A percentile compares a stretch with the other conserved stretches of the same genome.
Conservation (phyloP, 495 filamentous ascomycete genomes). For the Aspergillus sparsus region DNA sequence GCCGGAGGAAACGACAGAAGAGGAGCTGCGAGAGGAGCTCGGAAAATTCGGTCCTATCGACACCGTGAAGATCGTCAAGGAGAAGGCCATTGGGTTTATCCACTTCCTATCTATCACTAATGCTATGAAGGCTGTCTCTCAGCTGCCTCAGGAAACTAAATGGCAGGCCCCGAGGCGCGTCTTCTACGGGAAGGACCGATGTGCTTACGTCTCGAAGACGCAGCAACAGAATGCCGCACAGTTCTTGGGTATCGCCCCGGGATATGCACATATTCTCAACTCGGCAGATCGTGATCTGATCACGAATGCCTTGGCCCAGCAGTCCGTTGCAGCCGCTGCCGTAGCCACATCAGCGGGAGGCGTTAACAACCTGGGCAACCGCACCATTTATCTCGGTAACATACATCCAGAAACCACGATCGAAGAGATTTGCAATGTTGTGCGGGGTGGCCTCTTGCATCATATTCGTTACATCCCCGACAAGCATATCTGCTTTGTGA, state of each 20-base stretch:
- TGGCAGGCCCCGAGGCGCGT: slow-evolving; percentile 95
- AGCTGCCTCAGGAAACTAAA: slow-evolving; percentile 92
- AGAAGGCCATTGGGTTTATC: slow-evolving; percentile 98
- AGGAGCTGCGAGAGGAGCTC: slow-evolving; percentile 90
- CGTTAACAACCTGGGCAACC: slow-evolving; percentile 94
- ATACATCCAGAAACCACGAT: slow-evolving; percentile 99
- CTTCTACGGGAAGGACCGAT: slow-evolving; percentile 97
- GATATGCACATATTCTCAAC: slow-evolving; percentile 93
- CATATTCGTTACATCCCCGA: slow-evolving; percentile 99
- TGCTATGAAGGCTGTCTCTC: slow-evolving; percentile 97
- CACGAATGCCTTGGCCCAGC: slow-evolving; percentile 91
- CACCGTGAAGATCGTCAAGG: slow-evolving; percentile 95
- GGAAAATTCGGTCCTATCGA: slow-evolving; percentile 97
- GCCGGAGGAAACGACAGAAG: slow-evolving; percentile 84
- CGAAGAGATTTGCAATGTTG: slow-evolving; percentile 97
- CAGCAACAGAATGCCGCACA: slow-evolving; percentile 99
- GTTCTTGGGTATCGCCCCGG: slow-evolving; percentile 96
- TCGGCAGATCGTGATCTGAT: slow-evolving; percentile 94
- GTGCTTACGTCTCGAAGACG: slow-evolving; percentile 98
- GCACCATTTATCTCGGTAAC: slow-evolving; percentile 97
- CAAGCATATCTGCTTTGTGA: slow-evolving; percentile 99
- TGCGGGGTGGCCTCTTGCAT: slow-evolving; percentile 88
- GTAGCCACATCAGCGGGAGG: slow-evolving; percentile 96
- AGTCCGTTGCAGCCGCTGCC: slow-evolving; percentile 94
- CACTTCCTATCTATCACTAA: slow-evolving; percentile 98